Percentiles rank a stretch among this genome's conserved stretches.
Evolutionary conservation across 1,284 basidiomycete species (phyloP).

Genomic region (Boletellus sp.): DNA sequence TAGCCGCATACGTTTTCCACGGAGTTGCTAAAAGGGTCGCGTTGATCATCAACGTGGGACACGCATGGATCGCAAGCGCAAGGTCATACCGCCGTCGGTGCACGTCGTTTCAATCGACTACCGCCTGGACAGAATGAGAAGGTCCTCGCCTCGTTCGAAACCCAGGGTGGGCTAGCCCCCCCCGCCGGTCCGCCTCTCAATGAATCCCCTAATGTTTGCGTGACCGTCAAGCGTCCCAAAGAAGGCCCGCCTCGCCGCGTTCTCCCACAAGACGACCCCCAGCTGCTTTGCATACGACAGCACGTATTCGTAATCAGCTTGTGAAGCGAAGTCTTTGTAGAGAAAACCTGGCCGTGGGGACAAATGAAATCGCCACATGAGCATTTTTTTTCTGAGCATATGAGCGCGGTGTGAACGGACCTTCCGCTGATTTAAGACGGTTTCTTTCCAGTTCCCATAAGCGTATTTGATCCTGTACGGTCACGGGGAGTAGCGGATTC

Average conservation of each 20-base stretch:
- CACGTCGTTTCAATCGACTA: conserved; percentile 2
- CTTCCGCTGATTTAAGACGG: conserved; percentile 82
- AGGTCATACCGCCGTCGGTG: too few relatives aligned
- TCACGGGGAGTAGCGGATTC: conserved; percentile 90
- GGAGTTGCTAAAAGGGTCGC: background rate
- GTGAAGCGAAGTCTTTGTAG: conserved; percentile 84
- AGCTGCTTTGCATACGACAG: conserved; percentile 82
- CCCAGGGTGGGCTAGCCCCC: conserved; percentile 15
- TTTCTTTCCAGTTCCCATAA: conserved; percentile 98
- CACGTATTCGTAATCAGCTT: conserved; percentile 85
- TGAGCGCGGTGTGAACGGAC: conserved; percentile 40
- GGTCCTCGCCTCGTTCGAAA: conserved; percentile 1
- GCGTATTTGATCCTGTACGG: conserved; percentile 96
- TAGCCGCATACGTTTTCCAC: background rate
- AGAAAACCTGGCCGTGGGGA: conserved; percentile 63
- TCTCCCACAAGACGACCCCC: conserved; percentile 80
- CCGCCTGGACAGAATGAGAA: conserved; percentile 1
- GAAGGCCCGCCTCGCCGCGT: conserved; percentile 67
- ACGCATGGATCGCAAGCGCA: background rate
- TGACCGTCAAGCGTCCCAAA: conserved; percentile 83
- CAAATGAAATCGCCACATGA: conserved; percentile 10
- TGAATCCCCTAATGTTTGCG: conserved; percentile 73
- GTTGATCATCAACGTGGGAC: conserved; percentile 19
- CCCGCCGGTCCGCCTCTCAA: conserved; percentile 58
- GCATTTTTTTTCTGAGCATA: conserved; percentile 14